Evolutionary conservation across 1,139 yeast species (phyloP), one percentile per base, ranked within the genome.

Genomic region (Scheffersomyces segobiensis): DNA sequence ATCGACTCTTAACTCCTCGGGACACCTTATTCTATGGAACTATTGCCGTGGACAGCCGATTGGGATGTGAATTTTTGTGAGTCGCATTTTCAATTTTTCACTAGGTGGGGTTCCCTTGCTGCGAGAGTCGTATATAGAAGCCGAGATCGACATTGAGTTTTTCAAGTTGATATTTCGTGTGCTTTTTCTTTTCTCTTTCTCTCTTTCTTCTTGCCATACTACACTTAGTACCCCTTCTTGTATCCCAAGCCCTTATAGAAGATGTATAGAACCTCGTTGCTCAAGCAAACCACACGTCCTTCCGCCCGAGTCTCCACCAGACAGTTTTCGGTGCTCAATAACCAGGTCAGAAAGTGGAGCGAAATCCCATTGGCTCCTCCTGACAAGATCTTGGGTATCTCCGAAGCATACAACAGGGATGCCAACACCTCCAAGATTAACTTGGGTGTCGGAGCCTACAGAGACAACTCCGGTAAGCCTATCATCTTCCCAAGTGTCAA

Each of bases 361-460:
- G 80, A 79, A 26, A 79, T 81, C 62, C 84, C 85, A 57, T 83
- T 83, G 70, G 91, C 91, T 39, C 89, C 91, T 53, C 88, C 93
- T 39, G 95, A 89, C 74, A 87, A 88, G 67, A 88, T 89, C 62
- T 78, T 89, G 67, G 93, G 93, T 50, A 80, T 88, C 57, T 78
- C 87, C 46, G 88, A 85, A 63, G 83, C 86, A 61, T 80, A 62
- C 67, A 72, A 67, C 59, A 77, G 76, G 61, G 84, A 80, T 65
- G 46, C 72, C 58, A 80, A 80, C 70, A 55, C 75, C 56, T 69
- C 72, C 55, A 80, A 80, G 69, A 79, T 80, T 68, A 80, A 80
- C 70, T 77, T 80, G 71, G 84, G 84, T 59, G 84, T 80, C 52
- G 84, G 84, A 58, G 84, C 84, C 54, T 80, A 80, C 73, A 75